A percentile compares a stretch with the other conserved stretches of the same genome.
Conservation (phyloP, 176 grass and related monocot species). For the Carex cristatella region DNA sequence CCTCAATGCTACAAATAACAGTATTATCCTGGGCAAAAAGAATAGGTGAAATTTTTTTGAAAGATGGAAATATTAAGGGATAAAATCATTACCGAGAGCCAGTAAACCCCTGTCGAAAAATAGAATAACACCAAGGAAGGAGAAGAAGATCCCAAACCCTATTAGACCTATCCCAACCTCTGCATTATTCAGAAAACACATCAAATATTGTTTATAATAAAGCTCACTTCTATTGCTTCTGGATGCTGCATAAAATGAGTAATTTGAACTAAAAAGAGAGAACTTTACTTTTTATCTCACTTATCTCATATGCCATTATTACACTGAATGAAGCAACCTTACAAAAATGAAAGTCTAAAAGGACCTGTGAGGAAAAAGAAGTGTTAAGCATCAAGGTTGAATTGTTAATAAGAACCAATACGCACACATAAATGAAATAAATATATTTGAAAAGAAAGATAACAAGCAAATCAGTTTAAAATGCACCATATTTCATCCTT, state of each 20-base stretch:
- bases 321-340: neutral
- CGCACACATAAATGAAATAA: neutral
- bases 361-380: neutral
- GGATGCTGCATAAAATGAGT: neutral
- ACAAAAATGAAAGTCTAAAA: neutral
- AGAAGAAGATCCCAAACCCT: slow-evolving; percentile 87
- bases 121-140: slow-evolving; percentile 81
- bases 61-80: slow-evolving; percentile 18
- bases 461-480: neutral
- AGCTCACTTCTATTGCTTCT: neutral
- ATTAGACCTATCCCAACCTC: slow-evolving; percentile 88
- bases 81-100: slow-evolving; percentile 83
- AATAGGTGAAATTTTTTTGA: neutral
- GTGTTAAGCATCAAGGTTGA: neutral
- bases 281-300: slow-evolving; percentile 79
- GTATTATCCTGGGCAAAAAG: neutral
- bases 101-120: slow-evolving; percentile 96
- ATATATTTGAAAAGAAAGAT: neutral
- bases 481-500: neutral
- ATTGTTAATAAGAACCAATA: neutral
- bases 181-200: slow-evolving; percentile 30
- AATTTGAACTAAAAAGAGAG: slow-evolving; percentile 5
- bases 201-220: neutral
- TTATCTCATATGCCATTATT: slow-evolving; percentile 76
- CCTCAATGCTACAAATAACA: neutral